Base-by-base conservation (phyloP, 2,329 filamentous ascomycete genomes). In the Cordyceps javanica region DNA sequence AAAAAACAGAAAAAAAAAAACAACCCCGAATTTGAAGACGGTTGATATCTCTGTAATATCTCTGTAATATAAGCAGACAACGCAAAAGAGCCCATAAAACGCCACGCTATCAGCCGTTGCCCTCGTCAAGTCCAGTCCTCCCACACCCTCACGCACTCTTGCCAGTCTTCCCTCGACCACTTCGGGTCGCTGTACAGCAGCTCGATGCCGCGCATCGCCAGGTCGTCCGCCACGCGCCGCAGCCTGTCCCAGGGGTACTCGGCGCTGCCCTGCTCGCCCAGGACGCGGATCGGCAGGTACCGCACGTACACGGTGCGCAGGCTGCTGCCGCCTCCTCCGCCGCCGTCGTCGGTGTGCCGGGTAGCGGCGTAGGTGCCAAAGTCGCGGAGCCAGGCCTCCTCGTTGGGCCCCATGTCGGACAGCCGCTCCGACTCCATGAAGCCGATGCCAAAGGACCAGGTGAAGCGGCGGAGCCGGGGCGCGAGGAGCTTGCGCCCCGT, bases 201-300 rank as follows among this genome's bases (percentile, higher is more conserved):
- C 23, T 52, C 49, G 16, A 52, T 52, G 11, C 36, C 49, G 7
- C 26, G 49, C 25, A 25, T 19, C 9, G 49, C 49, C 25, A 52
- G n/a, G 14, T 32, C 38, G 4, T 52, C 25, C 23, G 34, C 38
- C 36, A 52, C 49, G 11, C 38, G 34, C 6, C n/a, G 49, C 36
- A 52, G 49, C 14, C 49, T 11, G n/a, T 52, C 49, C 49, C 49
- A 52, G 25, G 49, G 49, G 9, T 42, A 52, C 36, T 41, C 49
- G 8, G 49, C 49, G 34, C 34, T 52, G 1, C 49, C 36, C 19
- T 52, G 49, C 49, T 52, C 49, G 25, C 49, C 49, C 25, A 52
- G 38, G 23, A 52, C 34, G 5, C 23, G 36, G 36, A 41, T 41
- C 14, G 49, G 49, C 36, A 42, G 34, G 9, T 41, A 52, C 16